These are phyloP conservation scores for Exophiala sp. DNA, from an alignment of 2,329 filamentous ascomycete species.

Conservation along the genomic window DNA sequence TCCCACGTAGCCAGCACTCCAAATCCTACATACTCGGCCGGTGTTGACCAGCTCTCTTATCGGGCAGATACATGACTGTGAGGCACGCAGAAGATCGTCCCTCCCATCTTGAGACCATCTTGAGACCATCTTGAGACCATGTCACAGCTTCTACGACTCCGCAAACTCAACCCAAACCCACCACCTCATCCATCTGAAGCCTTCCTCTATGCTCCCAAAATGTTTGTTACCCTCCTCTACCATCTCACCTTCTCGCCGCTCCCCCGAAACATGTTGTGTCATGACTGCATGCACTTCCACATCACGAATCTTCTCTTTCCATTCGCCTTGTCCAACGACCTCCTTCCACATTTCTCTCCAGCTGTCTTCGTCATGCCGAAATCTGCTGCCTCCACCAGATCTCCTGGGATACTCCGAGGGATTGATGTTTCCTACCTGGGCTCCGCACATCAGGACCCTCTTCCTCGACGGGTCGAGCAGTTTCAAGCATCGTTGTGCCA, in stretches of 20 bases:
- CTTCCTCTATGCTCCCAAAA: slow-evolving; percentile 10
- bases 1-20: too few species aligned
- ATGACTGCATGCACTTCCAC: slow-evolving; percentile 23
- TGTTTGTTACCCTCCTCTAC: slow-evolving; percentile 1
- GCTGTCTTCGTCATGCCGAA: slow-evolving; percentile 40
- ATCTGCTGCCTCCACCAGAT: slow-evolving; percentile 17
- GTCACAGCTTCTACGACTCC: neutral
- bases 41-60: too few species aligned
- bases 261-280: neutral
- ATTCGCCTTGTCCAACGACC: slow-evolving; percentile 39
- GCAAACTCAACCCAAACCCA: slow-evolving; percentile 26
- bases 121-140: too few species aligned
- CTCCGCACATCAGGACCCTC: slow-evolving; percentile 27
- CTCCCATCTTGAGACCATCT: too few species aligned
- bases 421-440: slow-evolving; percentile 27
- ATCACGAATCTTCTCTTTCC: slow-evolving; percentile 22
- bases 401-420: slow-evolving; percentile 19
- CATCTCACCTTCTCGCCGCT: neutral
- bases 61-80: too few species aligned
- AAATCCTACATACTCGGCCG: too few species aligned
- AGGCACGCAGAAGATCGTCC: too few species aligned
- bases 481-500: slow-evolving; percentile 25
- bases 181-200: slow-evolving; percentile 26
- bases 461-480: slow-evolving; percentile 15
- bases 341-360: slow-evolving; percentile 56